Evolutionary conservation across 1,139 yeast species (phyloP).

Genomic region (Taiozyma sp.): DNA sequence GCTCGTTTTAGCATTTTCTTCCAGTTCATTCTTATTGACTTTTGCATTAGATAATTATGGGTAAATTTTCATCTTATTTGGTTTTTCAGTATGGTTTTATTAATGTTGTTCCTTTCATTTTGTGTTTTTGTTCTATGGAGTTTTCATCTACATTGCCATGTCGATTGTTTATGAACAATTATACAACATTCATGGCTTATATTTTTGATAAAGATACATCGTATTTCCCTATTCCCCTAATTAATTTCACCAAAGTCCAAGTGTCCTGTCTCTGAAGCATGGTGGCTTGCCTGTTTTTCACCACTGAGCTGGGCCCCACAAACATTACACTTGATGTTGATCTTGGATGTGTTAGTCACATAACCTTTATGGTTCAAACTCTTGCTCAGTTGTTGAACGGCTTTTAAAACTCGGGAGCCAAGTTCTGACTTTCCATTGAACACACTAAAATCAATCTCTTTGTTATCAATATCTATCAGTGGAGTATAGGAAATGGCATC

Average conservation of each 20-base stretch:
- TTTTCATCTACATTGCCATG: neutral
- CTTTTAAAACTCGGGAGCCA: constrained; percentile 30
- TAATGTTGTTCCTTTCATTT: neutral
- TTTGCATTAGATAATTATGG: neutral
- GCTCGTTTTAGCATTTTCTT: neutral
- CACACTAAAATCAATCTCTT: constrained; percentile 34
- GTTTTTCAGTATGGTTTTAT: neutral
- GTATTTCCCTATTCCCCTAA: neutral
- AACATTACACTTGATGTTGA: constrained; percentile 50
- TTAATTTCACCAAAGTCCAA: constrained; percentile 56
- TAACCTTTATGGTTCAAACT: constrained; percentile 48
- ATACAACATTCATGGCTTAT: neutral
- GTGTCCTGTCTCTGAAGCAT: constrained; percentile 64
- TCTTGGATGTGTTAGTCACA: constrained; percentile 62
- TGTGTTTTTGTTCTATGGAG: neutral
- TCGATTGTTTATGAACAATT: neutral
- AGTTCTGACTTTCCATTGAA: constrained; percentile 30
- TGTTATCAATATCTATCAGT: constrained; percentile 22
- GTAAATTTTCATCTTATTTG: neutral
- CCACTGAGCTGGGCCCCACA: constrained; percentile 55
- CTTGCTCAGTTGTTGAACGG: constrained; percentile 37
- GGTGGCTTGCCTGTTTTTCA: constrained; percentile 61
- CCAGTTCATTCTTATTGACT: neutral
- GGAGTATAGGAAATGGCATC: constrained; percentile 50
- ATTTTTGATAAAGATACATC: neutral